phyloP scores from a whole-genome alignment of 129 eudicot species.

The Kitagawia praeruptora region DNA sequence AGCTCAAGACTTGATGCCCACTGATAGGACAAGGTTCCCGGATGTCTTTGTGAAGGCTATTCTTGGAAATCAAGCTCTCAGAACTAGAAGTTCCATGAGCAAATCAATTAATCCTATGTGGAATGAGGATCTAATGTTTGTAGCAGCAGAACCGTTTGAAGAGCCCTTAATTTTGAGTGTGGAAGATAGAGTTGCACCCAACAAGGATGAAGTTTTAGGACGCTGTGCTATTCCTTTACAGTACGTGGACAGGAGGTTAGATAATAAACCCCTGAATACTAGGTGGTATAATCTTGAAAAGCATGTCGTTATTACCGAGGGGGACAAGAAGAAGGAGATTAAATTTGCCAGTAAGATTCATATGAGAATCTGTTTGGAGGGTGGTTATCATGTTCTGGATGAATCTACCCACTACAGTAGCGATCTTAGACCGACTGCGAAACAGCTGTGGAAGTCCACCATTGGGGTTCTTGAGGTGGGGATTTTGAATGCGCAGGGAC shows the following conservation, averaged over 20 bases:
- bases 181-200: conserved; percentile 49
- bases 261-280: conserved; percentile 38
- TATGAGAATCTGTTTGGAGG: conserved; percentile 51
- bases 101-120: conserved; percentile 59
- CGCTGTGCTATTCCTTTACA: conserved; percentile 46
- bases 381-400: conserved; percentile 68
- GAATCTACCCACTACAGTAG: conserved; percentile 67
- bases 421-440: conserved; percentile 58
- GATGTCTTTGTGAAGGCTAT: conserved; percentile 55
- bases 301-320: conserved; percentile 39
- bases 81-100: conserved; percentile 47
- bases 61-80: conserved; percentile 46
- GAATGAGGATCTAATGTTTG: conserved; percentile 69
- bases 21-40: conserved; percentile 48
- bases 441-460: conserved; percentile 55
- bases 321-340: conserved; percentile 57
- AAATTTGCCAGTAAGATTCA: conserved; percentile 57
- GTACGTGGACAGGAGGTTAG: conserved; percentile 52
- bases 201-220: conserved; percentile 47
- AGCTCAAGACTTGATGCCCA: conserved; percentile 53
- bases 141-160: conserved; percentile 61
- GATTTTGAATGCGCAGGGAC: conserved; percentile 46
- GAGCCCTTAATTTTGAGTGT: conserved; percentile 53
- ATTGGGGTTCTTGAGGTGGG: conserved; percentile 66
- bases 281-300: conserved; percentile 59